A percentile compares a stretch with the other conserved stretches of the same genome.
Evolutionary conservation across 106 monocot genomes (phyloP).

Genomic region (Apostasia shenzhenica): DNA sequence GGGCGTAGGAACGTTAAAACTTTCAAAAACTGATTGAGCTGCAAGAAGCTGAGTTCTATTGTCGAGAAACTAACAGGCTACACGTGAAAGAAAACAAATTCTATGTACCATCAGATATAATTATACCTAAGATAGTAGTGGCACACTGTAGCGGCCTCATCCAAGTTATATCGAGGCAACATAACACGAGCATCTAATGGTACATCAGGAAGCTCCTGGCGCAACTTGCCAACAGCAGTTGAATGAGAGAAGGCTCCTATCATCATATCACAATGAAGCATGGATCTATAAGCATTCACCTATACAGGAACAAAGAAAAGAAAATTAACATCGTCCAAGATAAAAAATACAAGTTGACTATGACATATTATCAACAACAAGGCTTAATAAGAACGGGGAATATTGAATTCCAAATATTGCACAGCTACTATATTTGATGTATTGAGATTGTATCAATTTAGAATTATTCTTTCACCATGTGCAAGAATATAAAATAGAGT

Average conservation of each 20-base stretch:
- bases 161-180: conserved; percentile 73
- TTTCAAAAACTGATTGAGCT: not conserved
- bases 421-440: too few species aligned
- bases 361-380: too few species aligned
- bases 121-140: conserved; percentile 90
- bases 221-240: conserved; percentile 94
- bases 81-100: too few species aligned
- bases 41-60: not conserved
- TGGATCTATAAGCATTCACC: conserved; percentile 90
- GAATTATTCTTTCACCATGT: too few species aligned
- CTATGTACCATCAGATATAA: not conserved
- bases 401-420: too few species aligned
- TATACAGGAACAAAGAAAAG: conserved; percentile 11
- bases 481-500: too few species aligned
- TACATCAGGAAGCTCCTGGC: conserved; percentile 84
- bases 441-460: too few species aligned
- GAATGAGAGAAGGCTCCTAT: conserved; percentile 97
- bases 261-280: conserved; percentile 98
- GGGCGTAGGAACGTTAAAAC: not conserved
- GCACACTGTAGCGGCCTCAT: conserved; percentile 83
- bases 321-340: not conserved
- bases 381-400: too few species aligned
- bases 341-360: too few species aligned
- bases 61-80: not conserved
- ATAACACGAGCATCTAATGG: conserved; percentile 72